These are phyloP conservation scores for Carpinus viminea DNA, from an alignment of 306 rosid species.

Conservation along the genomic window DNA sequence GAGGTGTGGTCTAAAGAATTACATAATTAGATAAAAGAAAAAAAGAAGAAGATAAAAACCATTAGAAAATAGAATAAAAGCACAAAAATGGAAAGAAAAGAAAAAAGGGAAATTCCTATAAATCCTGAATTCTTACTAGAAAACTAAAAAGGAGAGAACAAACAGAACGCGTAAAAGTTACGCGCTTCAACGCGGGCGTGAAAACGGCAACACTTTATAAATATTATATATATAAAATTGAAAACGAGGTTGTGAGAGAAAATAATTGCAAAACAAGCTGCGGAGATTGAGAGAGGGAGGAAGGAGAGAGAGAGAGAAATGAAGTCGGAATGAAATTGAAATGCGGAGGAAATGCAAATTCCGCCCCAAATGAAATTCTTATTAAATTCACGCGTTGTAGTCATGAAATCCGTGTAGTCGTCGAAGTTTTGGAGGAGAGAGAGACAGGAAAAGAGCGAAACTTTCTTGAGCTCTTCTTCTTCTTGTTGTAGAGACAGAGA, in stretches of 20 bases:
- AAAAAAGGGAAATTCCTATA: no score
- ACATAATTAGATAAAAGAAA: no score
- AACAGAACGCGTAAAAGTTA: background rate
- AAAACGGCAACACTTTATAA: background rate
- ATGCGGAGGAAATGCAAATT: constrained; percentile 63
- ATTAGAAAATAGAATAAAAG: no score
- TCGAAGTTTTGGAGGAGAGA: constrained; percentile 34
- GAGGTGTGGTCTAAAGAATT: no score
- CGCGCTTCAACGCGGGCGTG: constrained; percentile 1
- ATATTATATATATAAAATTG: background rate
- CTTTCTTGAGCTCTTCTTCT: background rate
- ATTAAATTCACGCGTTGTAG: constrained; percentile 83
- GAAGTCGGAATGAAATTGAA: constrained; percentile 99
- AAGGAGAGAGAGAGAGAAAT: constrained; percentile 27
- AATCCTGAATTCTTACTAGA: no score
- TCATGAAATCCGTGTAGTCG: constrained; percentile 78
- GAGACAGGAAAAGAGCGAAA: constrained; percentile 10
- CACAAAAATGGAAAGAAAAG: no score
- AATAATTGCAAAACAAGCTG: constrained; percentile 31
- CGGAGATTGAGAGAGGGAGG: constrained; percentile 26
- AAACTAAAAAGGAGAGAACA: background rate
- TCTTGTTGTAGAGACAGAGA: constrained; percentile 24
- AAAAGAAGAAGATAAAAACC: no score
- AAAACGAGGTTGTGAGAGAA: background rate
- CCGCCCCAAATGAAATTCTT: constrained; percentile 44